Evolutionary conservation across 305 asterid genomes (phyloP), one percentile per base, ranked within the genome.

Genomic region (Galium porrigens): DNA sequence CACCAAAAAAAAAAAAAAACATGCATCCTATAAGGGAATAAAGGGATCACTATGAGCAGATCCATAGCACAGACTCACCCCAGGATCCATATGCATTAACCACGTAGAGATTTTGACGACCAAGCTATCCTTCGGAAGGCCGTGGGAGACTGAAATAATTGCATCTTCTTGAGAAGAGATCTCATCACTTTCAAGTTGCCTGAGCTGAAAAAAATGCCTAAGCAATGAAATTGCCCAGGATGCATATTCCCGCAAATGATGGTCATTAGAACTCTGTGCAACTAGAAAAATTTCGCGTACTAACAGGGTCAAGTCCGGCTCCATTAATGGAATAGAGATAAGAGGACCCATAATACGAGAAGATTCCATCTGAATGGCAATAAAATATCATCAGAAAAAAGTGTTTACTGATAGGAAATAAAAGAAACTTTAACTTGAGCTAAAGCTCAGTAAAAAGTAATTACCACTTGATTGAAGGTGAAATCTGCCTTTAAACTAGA

Each of bases 151-250:
- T 17, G 77, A 63, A 72, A 71, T 78, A 72, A 61, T 74, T 55
- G 82, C 69, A 70, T 74, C 84, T 69, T 73, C 66, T 61, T 76
- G 76, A 52, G 67, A 76, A 70, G 70, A 59, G 67, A 55, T 71
- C 71, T 73, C 84, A 77, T 81, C 87, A 65, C 74, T 77, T 60
- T 72, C 57, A 73, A 4, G 76, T 68, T 74, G 83, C 64, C 75
- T 73, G 71, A 82, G 75, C 76, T 86, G 81, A 55, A 85, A 48
- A 49, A 67, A 80, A 76, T 92, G 94, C 77, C 94, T 70, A 61
- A 92, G 97, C 80, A 84, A 85, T 22, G 95, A 86, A 72, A 87
- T 66, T 69, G 95, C 83, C 99, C 99, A 89, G 54, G 99, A 87
- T 58, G 95, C 97, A 77, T 78, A 74, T 67, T 89, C 85, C 74